These are phyloP conservation scores for Tulasnella sp. DNA, from an alignment of 768 basidiomycete species.

Conservation along the genomic window DNA sequence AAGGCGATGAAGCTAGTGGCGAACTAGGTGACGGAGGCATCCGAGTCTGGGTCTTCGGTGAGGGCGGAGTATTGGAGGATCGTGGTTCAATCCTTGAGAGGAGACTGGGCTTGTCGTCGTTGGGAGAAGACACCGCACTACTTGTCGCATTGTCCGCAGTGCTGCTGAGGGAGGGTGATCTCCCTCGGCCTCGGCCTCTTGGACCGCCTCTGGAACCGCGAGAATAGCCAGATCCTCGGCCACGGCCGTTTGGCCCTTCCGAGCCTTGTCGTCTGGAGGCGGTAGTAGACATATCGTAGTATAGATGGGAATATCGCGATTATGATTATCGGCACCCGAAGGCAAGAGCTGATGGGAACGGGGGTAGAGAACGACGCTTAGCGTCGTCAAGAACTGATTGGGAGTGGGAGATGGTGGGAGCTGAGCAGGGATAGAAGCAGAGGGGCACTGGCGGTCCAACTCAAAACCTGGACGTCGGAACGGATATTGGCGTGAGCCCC, in stretches of 20 bases:
- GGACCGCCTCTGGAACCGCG: not conserved
- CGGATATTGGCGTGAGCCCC: too few species aligned
- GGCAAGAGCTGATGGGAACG: too few species aligned
- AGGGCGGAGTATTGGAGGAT: not conserved
- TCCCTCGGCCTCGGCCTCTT: not conserved
- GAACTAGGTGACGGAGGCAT: too few species aligned
- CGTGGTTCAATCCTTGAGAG: conserved; percentile 2
- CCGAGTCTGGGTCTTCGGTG: not conserved
- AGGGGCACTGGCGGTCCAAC: too few species aligned
- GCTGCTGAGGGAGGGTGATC: not conserved
- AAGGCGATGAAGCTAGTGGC: not conserved
- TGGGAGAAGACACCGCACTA: not conserved
- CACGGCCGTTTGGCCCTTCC: not conserved
- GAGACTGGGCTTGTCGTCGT: not conserved
- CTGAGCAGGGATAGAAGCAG: too few species aligned
- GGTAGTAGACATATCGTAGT: too few species aligned
- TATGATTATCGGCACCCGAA: too few species aligned
- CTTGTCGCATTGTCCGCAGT: not conserved
- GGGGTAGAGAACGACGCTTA: too few species aligned
- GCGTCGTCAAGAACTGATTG: too few species aligned
- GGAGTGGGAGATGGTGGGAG: too few species aligned
- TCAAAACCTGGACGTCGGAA: too few species aligned
- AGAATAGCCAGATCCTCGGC: not conserved
- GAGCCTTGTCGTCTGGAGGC: not conserved
- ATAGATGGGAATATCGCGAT: too few species aligned